Conservation (phyloP, 164 flowering plant genomes). For the Vitis cinerea region DNA sequence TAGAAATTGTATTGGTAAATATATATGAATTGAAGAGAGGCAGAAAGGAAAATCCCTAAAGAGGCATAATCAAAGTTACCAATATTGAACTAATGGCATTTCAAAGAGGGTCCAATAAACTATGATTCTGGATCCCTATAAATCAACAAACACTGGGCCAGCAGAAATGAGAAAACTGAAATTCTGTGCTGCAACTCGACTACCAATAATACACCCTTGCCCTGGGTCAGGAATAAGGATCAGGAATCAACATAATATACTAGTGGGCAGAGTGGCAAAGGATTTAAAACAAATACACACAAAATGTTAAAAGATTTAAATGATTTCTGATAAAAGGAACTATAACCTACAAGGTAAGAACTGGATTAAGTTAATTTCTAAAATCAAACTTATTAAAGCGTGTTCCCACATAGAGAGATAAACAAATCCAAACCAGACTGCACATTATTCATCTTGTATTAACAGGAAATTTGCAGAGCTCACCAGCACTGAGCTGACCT, state of each 20-base stretch:
- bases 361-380: constrained; percentile 1
- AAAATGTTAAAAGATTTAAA: background rate
- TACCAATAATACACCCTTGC: too few species aligned
- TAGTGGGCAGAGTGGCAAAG: background rate
- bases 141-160: too few species aligned
- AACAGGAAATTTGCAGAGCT: constrained; percentile 22
- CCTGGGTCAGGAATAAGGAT: too few species aligned
- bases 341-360: constrained; percentile 16
- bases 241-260: background rate
- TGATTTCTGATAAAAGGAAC: constrained; percentile 13
- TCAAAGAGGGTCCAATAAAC: too few species aligned
- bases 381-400: constrained; percentile 18
- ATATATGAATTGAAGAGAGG: too few species aligned
- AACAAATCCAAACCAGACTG: constrained; percentile 31
- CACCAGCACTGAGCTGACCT: constrained; percentile 17
- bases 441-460: constrained; percentile 35
- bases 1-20: too few species aligned
- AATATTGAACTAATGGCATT: too few species aligned
- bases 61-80: too few species aligned
- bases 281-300: background rate
- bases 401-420: constrained; percentile 10
- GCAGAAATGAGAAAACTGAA: too few species aligned
- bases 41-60: too few species aligned
- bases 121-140: too few species aligned
- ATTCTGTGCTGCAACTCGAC: too few species aligned